Conservation (phyloP, 1,284 basidiomycete genomes). For the Tilletia indica region DNA sequence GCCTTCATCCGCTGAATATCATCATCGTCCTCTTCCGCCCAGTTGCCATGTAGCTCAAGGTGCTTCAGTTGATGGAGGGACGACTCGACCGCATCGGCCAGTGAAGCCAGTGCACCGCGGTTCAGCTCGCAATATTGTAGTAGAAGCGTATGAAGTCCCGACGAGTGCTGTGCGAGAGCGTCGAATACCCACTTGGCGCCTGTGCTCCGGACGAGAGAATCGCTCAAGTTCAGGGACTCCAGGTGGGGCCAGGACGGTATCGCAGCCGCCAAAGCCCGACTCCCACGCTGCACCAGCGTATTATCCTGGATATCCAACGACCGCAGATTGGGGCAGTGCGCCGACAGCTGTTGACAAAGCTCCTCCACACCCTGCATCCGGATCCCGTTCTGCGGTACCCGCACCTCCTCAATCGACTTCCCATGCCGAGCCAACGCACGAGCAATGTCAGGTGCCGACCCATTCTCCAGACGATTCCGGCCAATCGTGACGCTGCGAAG, state of each 20-base stretch:
- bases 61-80: conserved; percentile 33
- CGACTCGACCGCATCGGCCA: conserved; percentile 35
- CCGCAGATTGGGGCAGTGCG: conserved; percentile 69
- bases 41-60: conserved; percentile 55
- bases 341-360: conserved; percentile 70
- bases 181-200: conserved; percentile 56
- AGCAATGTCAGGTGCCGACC: conserved; percentile 79
- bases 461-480: conserved; percentile 89
- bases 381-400: conserved; percentile 96
- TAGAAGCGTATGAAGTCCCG: conserved; percentile 38
- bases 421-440: conserved; percentile 82
- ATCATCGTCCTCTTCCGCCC: conserved; percentile 54
- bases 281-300: conserved; percentile 76
- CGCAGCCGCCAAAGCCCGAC: conserved; percentile 71
- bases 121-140: conserved; percentile 53
- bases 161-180: conserved; percentile 32
- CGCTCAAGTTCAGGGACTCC: conserved; percentile 79
- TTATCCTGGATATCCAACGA: conserved; percentile 93
- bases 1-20: conserved; percentile 44
- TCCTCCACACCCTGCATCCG: conserved; percentile 86
- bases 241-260: conserved; percentile 70
- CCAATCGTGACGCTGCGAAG: conserved; percentile 85
- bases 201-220: conserved; percentile 75
- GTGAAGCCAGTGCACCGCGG: conserved; percentile 42
- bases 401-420: conserved; percentile 69